These are phyloP conservation scores for Trypanosomatidae sp. DNA, from an alignment of 208 protist species.

Conservation along the genomic window DNA sequence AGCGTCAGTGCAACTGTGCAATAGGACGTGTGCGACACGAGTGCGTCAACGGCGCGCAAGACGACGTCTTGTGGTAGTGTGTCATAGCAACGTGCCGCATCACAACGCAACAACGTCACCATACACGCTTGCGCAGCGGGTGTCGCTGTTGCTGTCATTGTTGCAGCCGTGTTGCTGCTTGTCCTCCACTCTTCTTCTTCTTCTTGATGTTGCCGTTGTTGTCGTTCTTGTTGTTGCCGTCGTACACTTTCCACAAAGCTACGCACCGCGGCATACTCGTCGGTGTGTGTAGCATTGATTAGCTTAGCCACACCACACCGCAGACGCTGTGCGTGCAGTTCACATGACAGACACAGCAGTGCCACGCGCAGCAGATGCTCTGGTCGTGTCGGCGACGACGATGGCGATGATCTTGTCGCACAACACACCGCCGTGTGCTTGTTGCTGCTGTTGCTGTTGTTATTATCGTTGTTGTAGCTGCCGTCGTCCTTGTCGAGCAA, in stretches of 20 bases:
- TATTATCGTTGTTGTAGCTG: neutral
- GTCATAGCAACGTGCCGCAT: slow-evolving; percentile 59
- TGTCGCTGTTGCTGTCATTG: too few relatives aligned
- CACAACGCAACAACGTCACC: slow-evolving; percentile 19
- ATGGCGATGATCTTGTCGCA: too few relatives aligned
- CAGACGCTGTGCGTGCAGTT: slow-evolving; percentile 20
- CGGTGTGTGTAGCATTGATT: slow-evolving; percentile 18
- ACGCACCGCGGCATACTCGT: slow-evolving; percentile 57
- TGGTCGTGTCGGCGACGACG: too few relatives aligned
- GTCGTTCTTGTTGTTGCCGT: neutral
- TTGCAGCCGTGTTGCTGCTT: too few relatives aligned
- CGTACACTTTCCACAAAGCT: slow-evolving; percentile 25
- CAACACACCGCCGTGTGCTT: too few relatives aligned
- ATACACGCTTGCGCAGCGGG: neutral
- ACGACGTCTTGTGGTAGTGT: slow-evolving; percentile 42
- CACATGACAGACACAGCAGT: slow-evolving; percentile 36
- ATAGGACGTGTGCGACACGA: slow-evolving; percentile 38
- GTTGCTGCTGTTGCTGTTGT: neutral
- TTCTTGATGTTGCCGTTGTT: neutral
- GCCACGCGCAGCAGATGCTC: slow-evolving; percentile 14
- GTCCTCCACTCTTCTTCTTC: neutral
- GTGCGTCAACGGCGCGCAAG: slow-evolving; percentile 9
- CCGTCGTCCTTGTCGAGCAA: neutral
- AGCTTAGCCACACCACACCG: slow-evolving; percentile 11
- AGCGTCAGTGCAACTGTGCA: too few relatives aligned